Evolutionary conservation across 495 filamentous ascomycete species (phyloP).

Genomic region (Chaetomium fimeti): DNA sequence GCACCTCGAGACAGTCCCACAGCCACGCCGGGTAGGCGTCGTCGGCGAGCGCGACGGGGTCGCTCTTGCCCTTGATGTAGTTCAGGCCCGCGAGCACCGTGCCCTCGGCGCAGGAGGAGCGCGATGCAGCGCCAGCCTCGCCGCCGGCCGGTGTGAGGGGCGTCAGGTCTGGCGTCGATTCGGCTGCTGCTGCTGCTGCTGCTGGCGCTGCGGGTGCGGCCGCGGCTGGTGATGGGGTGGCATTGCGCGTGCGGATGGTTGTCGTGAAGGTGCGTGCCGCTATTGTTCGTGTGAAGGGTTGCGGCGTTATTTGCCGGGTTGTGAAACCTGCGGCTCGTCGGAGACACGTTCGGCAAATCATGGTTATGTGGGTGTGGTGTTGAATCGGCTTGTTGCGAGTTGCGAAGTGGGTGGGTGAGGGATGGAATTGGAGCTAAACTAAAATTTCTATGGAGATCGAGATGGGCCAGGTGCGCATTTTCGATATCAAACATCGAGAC

Average conservation of each 20-base stretch:
- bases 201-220: slow-evolving; percentile 18
- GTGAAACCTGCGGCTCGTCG: slow-evolving; percentile 36
- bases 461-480: slow-evolving; percentile 28
- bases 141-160: slow-evolving; percentile 24
- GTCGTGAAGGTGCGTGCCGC: slow-evolving; percentile 34
- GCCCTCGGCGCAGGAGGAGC: slow-evolving; percentile 60
- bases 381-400: slow-evolving; percentile 11
- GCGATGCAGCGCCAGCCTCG: slow-evolving; percentile 20
- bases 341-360: slow-evolving; percentile 52
- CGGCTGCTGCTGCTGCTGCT: slow-evolving; percentile 11
- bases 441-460: slow-evolving; percentile 46
- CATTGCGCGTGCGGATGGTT: slow-evolving; percentile 30
- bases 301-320: slow-evolving; percentile 20
- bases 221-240: slow-evolving; percentile 32
- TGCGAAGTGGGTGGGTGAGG: slow-evolving; percentile 14
- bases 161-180: slow-evolving; percentile 23
- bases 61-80: slow-evolving; percentile 72
- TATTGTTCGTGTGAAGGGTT: slow-evolving; percentile 4
- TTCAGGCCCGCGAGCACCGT: slow-evolving; percentile 76
- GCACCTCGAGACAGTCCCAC: slow-evolving; percentile 69
- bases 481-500: slow-evolving; percentile 17
- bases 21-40: slow-evolving; percentile 89
- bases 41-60: slow-evolving; percentile 75
- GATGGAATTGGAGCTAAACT: slow-evolving; percentile 25
- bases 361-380: slow-evolving; percentile 28